These are phyloP conservation scores for Gryganskiella cystojenkinii DNA, from an alignment of 192 early-diverging fungal species.

Conservation along the genomic window DNA sequence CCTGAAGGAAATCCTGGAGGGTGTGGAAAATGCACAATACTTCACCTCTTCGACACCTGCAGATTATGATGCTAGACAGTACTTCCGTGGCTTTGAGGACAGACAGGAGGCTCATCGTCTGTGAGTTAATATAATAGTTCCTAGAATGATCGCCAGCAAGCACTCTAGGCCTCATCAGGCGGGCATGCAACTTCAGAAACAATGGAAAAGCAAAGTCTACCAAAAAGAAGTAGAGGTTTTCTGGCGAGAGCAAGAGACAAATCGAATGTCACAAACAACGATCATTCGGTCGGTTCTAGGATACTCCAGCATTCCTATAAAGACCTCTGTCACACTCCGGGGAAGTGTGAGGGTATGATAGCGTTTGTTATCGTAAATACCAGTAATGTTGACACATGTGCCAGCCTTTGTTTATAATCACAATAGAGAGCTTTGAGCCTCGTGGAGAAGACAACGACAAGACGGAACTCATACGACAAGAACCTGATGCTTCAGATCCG, in stretches of 20 bases:
- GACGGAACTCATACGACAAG: constrained; percentile 2
- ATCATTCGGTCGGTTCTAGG: constrained; percentile 4
- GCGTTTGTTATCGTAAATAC: too few species aligned
- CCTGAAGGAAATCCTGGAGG: constrained; percentile 8
- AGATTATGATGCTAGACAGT: constrained; percentile 6
- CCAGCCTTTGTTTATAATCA: too few species aligned
- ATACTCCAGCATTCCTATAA: constrained; percentile 9
- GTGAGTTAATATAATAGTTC: background rate
- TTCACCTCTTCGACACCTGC: constrained; percentile 6
- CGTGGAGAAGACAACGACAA: constrained; percentile 13
- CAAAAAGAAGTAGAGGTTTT: constrained; percentile 4
- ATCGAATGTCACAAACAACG: background rate
- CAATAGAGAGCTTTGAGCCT: constrained; percentile 9
- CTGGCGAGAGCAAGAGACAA: constrained; percentile 1
- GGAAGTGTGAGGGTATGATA: too few species aligned
- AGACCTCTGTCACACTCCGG: too few species aligned
- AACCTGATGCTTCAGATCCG: constrained; percentile 15
- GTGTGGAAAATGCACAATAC: constrained; percentile 15
- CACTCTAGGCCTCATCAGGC: background rate
- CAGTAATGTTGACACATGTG: too few species aligned
- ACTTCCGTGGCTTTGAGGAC: constrained; percentile 1
- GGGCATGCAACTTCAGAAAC: constrained; percentile 2
- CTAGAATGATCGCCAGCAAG: constrained; percentile 11
- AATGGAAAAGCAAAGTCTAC: constrained; percentile 1
- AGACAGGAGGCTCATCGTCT: background rate